Evolutionary conservation across 305 asterid species (phyloP).

Genomic region (Solanum hybrid): DNA sequence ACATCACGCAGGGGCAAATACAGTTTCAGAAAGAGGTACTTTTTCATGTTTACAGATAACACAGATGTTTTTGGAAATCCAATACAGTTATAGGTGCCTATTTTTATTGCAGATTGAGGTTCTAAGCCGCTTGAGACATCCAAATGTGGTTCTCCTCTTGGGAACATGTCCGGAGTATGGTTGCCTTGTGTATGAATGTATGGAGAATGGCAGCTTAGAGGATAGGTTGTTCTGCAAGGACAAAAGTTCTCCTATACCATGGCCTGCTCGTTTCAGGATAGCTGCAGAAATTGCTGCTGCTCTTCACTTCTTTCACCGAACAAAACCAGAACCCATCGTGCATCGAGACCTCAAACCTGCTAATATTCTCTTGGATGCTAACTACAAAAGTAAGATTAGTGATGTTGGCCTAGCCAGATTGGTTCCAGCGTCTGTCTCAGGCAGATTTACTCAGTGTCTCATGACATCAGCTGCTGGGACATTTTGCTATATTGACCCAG

Average conservation of each 20-base stretch:
- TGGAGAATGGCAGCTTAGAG: conserved; percentile 80
- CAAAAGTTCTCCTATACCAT: conserved; percentile 47
- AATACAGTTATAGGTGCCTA: background rate
- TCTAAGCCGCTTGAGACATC: conserved; percentile 74
- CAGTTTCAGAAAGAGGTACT: conserved; percentile 83
- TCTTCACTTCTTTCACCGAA: conserved; percentile 67
- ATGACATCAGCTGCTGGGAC: conserved; percentile 93
- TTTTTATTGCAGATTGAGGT: conserved; percentile 53
- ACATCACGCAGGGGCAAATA: conserved; percentile 45
- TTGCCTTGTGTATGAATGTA: conserved; percentile 75
- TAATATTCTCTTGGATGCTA: conserved; percentile 65
- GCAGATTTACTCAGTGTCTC: conserved; percentile 45
- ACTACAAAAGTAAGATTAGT: conserved; percentile 65
- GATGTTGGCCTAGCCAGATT: conserved; percentile 77
- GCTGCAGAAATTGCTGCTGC: conserved; percentile 81
- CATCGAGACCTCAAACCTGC: conserved; percentile 93
- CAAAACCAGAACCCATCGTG: conserved; percentile 81
- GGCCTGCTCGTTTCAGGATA: conserved; percentile 60
- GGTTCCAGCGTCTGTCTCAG: conserved; percentile 52
- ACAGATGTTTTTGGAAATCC: background rate
- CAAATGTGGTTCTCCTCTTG: conserved; percentile 77
- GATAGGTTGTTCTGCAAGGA: conserved; percentile 58
- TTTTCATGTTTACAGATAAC: background rate
- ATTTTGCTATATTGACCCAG: conserved; percentile 83
- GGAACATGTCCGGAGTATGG: conserved; percentile 89